Percentiles rank a stretch among this genome's conserved stretches.
Evolutionary conservation across 345 rosid species (phyloP).

Genomic region (Crucihimalaya himalaica): DNA sequence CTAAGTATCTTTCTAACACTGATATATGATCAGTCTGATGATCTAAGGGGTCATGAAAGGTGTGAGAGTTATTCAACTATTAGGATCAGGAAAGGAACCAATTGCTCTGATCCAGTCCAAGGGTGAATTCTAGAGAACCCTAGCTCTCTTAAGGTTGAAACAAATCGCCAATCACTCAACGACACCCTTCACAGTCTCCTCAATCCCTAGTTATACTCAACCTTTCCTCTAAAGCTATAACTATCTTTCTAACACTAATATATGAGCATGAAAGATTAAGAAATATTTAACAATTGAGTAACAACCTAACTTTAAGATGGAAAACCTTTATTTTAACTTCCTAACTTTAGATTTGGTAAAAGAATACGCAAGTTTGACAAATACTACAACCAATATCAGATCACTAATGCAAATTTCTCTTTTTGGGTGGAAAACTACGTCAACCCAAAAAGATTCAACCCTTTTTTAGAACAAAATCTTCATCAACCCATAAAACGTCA

Average conservation of each 20-base stretch:
- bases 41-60: too few species aligned
- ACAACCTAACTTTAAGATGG: not conserved
- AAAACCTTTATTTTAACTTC: not conserved
- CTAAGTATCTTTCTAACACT: too few species aligned
- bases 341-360: not conserved
- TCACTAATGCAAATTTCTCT: not conserved
- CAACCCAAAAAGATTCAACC: conserved; percentile 18
- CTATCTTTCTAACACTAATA: not conserved
- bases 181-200: not conserved
- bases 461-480: not conserved
- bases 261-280: not conserved
- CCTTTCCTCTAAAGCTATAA: conserved; percentile 7
- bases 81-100: too few species aligned
- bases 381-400: not conserved
- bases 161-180: not conserved
- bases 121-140: not conserved
- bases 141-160: not conserved
- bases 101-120: too few species aligned
- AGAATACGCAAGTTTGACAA: not conserved
- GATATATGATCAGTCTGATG: too few species aligned
- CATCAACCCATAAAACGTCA: conserved; percentile 14
- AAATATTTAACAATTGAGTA: not conserved
- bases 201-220: not conserved
- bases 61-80: too few species aligned
- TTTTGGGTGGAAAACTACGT: conserved; percentile 2